Evolutionary conservation across 2,329 filamentous ascomycete species (phyloP), one percentile per base, ranked within the genome.

Genomic region (Ambrosiella beaveri): DNA sequence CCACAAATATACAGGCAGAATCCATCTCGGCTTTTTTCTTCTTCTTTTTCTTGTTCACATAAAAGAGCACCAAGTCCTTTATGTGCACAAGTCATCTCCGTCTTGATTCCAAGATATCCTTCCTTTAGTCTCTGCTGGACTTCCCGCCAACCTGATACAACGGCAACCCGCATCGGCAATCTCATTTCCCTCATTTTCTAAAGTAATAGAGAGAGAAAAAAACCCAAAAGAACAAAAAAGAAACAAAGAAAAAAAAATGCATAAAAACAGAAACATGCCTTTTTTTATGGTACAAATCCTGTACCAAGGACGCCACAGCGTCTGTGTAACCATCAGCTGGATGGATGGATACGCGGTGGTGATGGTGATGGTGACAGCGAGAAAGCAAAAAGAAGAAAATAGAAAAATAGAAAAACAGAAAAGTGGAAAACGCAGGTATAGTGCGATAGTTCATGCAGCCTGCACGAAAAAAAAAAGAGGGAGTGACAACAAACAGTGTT

Each of bases 311-410:
- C 44, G 47, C 47, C 47, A 7, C 27, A 13, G 47, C 47, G 19
- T 19, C 47, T 51, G 47, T 51, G 47, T 51, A 51, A 51, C 47
- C 47, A 27, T 11, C n/a, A 51, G 47, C 47, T 51, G 47, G 27
- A 35, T 11, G 4, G 11, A 11, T 12, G 5, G 27, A 27, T 27
- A 27, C 39, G 11, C 11, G 6, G 39, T n/a, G 9, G n/a, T 41
- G 39, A 11, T n/a, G 9, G n/a, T 41, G 39, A 11, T n/a, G n/a
- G 11, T 11, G 39, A 41, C 39, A 41, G 39, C 39, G 7, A 41
- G 11, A 41, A n/a, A 41, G 19, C 2, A 27, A 27, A 27, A 27
- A 27, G 19, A 27, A 27, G 19, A 27, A 27, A 27, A 27, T 27
- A 27, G 19, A 27, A 27, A 27, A n/a, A n/a, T n/a, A n/a, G n/a